These are phyloP conservation scores for Wallacemonas sp. DNA, from an alignment of 208 protist genomes.

Conservation along the genomic window DNA sequence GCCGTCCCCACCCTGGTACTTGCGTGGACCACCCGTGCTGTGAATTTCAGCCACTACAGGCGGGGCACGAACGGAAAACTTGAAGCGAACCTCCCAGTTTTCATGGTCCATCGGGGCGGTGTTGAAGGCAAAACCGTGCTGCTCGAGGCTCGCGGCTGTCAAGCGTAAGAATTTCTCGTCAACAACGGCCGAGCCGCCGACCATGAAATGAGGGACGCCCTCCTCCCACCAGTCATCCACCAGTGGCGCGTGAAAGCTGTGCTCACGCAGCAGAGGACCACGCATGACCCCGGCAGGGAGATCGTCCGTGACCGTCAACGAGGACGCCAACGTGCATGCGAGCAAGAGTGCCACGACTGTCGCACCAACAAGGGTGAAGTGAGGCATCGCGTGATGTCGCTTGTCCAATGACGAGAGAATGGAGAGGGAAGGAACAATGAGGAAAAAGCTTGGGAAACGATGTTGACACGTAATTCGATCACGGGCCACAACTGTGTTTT, in stretches of 20 bases:
- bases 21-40: background rate
- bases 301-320: constrained; percentile 20
- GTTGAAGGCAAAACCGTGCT: constrained; percentile 85
- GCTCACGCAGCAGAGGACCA: constrained; percentile 68
- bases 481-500: too few species aligned
- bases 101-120: constrained; percentile 69
- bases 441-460: too few species aligned
- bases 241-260: constrained; percentile 72
- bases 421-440: too few species aligned
- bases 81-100: constrained; percentile 71
- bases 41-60: constrained; percentile 26
- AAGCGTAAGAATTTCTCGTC: constrained; percentile 83
- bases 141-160: constrained; percentile 63
- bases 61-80: constrained; percentile 72
- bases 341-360: constrained; percentile 11
- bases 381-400: background rate
- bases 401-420: too few species aligned
- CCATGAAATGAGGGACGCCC: constrained; percentile 85
- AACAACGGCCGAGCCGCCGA: constrained; percentile 75
- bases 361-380: constrained; percentile 1
- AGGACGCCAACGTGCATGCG: background rate
- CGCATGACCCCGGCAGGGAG: constrained; percentile 58
- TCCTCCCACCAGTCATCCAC: constrained; percentile 90
- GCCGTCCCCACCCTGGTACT: constrained; percentile 80
- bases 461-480: too few species aligned